phyloP scores from a whole-genome alignment of 2,329 filamentous ascomycete species.

The Venturia carpophila region DNA sequence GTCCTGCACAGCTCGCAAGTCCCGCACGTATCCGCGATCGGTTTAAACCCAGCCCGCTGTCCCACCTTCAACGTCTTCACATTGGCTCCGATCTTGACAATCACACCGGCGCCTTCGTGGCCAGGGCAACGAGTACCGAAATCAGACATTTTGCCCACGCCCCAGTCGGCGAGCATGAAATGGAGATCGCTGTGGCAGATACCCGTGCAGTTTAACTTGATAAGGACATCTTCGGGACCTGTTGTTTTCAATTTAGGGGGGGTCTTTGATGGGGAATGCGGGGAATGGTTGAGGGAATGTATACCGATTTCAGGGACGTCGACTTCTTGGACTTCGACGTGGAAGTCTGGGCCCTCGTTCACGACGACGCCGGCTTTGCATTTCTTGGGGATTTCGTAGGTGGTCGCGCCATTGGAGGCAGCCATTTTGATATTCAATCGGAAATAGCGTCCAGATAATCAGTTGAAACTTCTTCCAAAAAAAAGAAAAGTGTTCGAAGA shows the following conservation, averaged over 20 bases:
- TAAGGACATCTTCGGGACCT: constrained; percentile 36
- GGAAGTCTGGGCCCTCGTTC: constrained; percentile 44
- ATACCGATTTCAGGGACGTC: constrained; percentile 42
- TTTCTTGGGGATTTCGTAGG: constrained; percentile 39
- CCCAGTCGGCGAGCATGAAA: constrained; percentile 36
- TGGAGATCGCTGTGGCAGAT: constrained; percentile 40
- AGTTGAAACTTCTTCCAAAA: not conserved
- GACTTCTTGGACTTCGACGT: constrained; percentile 40
- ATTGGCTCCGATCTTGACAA: constrained; percentile 36
- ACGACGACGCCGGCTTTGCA: constrained; percentile 48
- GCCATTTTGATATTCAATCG: not conserved
- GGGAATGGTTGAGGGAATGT: constrained; percentile 10
- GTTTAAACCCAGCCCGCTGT: constrained; percentile 37
- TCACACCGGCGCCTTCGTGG: constrained; percentile 38
- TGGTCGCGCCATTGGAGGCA: not conserved
- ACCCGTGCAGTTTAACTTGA: constrained; percentile 39
- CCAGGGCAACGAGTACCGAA: constrained; percentile 36
- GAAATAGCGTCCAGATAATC: not conserved
- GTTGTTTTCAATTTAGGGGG: not conserved
- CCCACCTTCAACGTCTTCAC: constrained; percentile 36
- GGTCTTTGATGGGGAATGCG: too few species aligned
- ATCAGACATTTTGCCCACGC: constrained; percentile 30
- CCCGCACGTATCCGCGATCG: constrained; percentile 35
- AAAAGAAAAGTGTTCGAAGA: too few species aligned
- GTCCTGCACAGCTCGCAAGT: constrained; percentile 33